Base-by-base conservation (phyloP, 179 eudicot genomes). In the Actinidia chinensis region DNA sequence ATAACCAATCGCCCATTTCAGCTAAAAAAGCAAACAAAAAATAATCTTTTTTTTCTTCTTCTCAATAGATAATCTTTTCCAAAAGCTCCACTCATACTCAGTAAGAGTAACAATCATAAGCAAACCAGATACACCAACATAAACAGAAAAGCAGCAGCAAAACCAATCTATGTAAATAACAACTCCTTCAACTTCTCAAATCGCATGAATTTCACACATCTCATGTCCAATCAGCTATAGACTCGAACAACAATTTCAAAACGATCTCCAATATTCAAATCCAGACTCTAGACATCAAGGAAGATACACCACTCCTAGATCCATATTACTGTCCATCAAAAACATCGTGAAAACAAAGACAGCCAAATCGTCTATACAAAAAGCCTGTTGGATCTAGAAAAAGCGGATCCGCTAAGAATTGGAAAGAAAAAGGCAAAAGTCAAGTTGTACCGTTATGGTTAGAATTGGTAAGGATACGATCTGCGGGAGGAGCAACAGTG, bases 381-480 rank as follows among this genome's bases (percentile, higher is more conserved):
- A 74, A 25, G 13, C 46, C 44, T 50, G 55, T 14, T 46, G 42
- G 22, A 36, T 65, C 69, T 36, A 74, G 17, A 60, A 68, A 54
- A 36, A 73, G 73, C 58, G 54, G 50, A 77, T 76, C 58, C 15
- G 46, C 10, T 36, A 8, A 59, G 61, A 42, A 68, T 2, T 14
- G 5, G 4, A 65, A 58, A 1, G 63, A 7, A 42, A 46, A 52
- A 36, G 4, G 42, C 20, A 76, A 42, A 15, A 18, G 51, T 20
- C 33, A n/a, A 55, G 7, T 23, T n/a, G 46, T 14, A 77, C 43
- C 76, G 48, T 59, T 0, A 67, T 14, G 36, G 42, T 4, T 22
- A 20, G n/a, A 18, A 36, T 8, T 4, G 43, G 69, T 44, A 82
- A 90, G 94, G 90, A 88, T 88, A 87, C 91, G 91, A 83, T 89